Conservation (phyloP, 2,329 filamentous ascomycete species). For the Cercospora janseana region DNA sequence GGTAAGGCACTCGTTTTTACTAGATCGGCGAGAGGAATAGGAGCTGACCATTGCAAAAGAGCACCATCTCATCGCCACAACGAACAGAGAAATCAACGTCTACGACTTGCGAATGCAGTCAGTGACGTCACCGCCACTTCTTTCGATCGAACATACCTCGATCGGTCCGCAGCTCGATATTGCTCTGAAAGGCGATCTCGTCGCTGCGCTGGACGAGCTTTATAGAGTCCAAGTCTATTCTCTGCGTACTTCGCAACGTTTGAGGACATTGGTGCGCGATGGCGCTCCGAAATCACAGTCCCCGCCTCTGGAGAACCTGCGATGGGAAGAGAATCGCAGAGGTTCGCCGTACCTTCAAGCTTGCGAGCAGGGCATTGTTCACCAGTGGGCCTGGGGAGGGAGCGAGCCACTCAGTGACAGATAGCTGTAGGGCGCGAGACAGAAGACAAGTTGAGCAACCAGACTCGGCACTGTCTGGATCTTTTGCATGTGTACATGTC, state of each 20-base stretch:
- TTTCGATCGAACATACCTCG: conserved; percentile 17
- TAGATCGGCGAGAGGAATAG: neutral
- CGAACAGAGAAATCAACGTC: conserved; percentile 21
- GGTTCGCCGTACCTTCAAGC: conserved; percentile 28
- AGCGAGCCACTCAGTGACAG: too few relatives aligned
- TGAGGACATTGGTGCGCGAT: conserved; percentile 18
- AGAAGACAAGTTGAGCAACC: too few relatives aligned
- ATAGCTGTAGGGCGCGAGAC: too few relatives aligned
- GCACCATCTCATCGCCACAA: conserved; percentile 21
- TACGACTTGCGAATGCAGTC: conserved; percentile 23
- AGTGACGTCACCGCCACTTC: conserved; percentile 11
- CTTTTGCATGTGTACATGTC: neutral
- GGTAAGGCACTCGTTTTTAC: neutral
- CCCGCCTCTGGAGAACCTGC: conserved; percentile 16
- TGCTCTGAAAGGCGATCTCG: conserved; percentile 13
- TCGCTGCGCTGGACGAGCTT: conserved; percentile 27
- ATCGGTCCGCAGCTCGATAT: conserved; percentile 7
- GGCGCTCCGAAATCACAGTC: neutral
- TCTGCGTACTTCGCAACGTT: conserved; percentile 20
- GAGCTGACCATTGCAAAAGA: conserved; percentile 2
- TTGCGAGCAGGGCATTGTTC: conserved; percentile 23
- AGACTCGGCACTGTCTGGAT: too few relatives aligned
- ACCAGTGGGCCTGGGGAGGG: conserved; percentile 24
- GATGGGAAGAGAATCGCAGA: conserved; percentile 24
- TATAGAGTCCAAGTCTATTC: conserved; percentile 30